Evolutionary conservation across 495 filamentous ascomycete species (phyloP).

Genomic region (Cercophora sp.): DNA sequence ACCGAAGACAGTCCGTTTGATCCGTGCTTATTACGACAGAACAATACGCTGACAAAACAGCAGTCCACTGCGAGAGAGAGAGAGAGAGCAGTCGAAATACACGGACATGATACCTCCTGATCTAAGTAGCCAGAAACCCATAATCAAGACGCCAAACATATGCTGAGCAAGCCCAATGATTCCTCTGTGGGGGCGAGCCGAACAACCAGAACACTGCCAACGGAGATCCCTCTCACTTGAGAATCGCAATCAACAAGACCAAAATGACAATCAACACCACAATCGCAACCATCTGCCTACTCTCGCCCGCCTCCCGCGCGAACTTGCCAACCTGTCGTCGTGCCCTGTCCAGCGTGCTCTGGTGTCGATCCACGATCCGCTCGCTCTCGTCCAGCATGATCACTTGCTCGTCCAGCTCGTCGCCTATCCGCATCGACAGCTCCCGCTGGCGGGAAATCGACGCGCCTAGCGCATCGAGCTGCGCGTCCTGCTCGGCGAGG

Average conservation of each 20-base stretch:
- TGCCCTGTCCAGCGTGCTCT: conserved; percentile 67
- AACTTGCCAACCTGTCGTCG: conserved; percentile 65
- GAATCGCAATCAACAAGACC: conserved; percentile 70
- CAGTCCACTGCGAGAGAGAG: background rate
- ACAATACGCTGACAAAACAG: too few species aligned
- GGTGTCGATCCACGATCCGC: conserved; percentile 74
- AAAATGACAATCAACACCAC: conserved; percentile 70
- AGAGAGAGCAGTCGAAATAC: too few species aligned
- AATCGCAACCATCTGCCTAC: conserved; percentile 76
- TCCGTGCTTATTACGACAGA: too few species aligned
- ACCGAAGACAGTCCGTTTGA: too few species aligned
- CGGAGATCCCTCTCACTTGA: conserved; percentile 52
- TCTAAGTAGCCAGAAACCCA: background rate
- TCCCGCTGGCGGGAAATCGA: conserved; percentile 90
- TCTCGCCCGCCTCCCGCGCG: conserved; percentile 68
- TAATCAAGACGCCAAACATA: background rate
- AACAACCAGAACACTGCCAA: background rate
- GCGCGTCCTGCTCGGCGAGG: conserved; percentile 82
- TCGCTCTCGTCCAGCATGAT: conserved; percentile 87
- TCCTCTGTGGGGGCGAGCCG: background rate
- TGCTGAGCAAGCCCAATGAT: background rate
- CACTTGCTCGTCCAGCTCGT: conserved; percentile 90
- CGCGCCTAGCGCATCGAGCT: conserved; percentile 79
- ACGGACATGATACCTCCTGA: too few species aligned
- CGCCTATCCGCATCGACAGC: conserved; percentile 90